phyloP scores from a whole-genome alignment of 208 protist genomes.

The Phytomonas serpens region DNA sequence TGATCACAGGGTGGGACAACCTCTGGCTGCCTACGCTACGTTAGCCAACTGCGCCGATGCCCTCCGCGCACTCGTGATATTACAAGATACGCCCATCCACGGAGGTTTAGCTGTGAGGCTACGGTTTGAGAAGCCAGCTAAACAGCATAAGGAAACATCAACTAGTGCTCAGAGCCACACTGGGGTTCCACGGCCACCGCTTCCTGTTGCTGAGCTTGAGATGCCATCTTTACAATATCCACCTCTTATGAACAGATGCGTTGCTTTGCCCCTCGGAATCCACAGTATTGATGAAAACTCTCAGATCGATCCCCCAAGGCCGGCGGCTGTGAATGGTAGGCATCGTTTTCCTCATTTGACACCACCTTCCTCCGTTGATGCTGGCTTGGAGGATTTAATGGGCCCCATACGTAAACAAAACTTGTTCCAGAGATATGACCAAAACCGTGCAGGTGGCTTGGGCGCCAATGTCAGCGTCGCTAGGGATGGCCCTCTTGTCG shows the following conservation, averaged over 20 bases:
- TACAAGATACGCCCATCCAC: not conserved
- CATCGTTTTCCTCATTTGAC: not conserved
- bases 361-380: not conserved
- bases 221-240: not conserved
- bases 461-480: not conserved
- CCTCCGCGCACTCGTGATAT: not conserved
- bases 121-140: not conserved
- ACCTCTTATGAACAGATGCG: not conserved
- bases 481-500: not conserved
- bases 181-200: not conserved
- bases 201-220: not conserved
- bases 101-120: not conserved
- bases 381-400: not conserved
- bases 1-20: not conserved
- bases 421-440: not conserved
- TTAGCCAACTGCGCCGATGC: not conserved
- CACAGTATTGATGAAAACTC: not conserved
- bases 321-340: not conserved
- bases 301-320: not conserved
- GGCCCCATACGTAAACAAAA: not conserved
- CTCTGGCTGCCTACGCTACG: not conserved
- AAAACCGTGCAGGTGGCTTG: not conserved
- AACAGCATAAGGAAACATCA: not conserved
- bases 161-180: not conserved
- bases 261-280: not conserved